Evolutionary conservation across 352 stramenopile species (phyloP), one percentile per base, ranked within the genome.

Genomic region (Chloridella minuta): DNA sequence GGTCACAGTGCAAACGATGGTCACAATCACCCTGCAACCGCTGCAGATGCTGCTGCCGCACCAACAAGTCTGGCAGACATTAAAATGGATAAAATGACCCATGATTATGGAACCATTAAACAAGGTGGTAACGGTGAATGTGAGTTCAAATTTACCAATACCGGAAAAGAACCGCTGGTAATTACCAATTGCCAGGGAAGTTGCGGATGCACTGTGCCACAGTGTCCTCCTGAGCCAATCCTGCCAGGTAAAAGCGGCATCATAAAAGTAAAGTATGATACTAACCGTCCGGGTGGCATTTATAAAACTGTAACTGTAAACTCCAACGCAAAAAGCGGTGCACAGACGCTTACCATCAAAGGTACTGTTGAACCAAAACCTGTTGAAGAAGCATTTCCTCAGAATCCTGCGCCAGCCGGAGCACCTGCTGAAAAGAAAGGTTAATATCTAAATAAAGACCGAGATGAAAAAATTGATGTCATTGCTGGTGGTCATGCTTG

Each of bases 131-230:
- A 66, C 40, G 40, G 40, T 66, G 40, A 66, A n/a, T 66, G 40
- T 66, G 40, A 66, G 40, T 66, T 66, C n/a, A 66, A 66, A 66
- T 66, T 66, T 66, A 66, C 40, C 40, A 66, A 66, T 66, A 66
- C 10, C 40, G 40, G 40, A 66, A 66, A 66, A 66, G 40, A 66
- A n/a, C 40, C 40, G n/a, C n/a, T 66, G n/a, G 40, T 66, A 66
- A 66, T 66, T 66, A 66, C 40, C n/a, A 66, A 66, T 66, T 66
- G 40, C 40, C 40, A 66, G 40, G 40, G 40, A 66, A 66, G 40
- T 66, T 66, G 40, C 40, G 40, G 40, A 18, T 66, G 40, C n/a
- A 66, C 40, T 66, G 40, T 66, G n/a, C 40, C 40, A 18, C 40
- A 66, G 40, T 66, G 40, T 66, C 40, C 40, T 18, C 10, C 10